Base-by-base conservation (phyloP, 257 asterid genomes). In the Nicotiana tomentosiformis region DNA sequence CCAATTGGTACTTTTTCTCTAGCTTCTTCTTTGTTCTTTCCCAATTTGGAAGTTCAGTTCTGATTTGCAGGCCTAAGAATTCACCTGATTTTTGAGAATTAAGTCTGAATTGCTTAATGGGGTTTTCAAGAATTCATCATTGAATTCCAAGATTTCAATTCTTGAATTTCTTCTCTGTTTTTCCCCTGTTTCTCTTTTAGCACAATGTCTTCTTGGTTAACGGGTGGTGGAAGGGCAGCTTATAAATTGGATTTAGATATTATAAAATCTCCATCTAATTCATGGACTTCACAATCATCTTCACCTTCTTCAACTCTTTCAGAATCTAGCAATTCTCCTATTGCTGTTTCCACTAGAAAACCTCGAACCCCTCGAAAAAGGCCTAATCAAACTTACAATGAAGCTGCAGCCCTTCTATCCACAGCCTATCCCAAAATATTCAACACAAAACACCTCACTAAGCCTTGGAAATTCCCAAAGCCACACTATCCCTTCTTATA, bases 331-430 rank as follows among this genome's bases (percentile, higher is more conserved):
- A 92, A 92, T 53, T 89, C 93, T 33, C 97, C 92, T 1, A 76
- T 89, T 7, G 89, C 90, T 56, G 88, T 95, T 92, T 85, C 95
- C 66, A 95, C 97, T 0, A 69, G 97, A 61, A 95, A 95, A 66
- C 94, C 98, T 7, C 89, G 99, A 1, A 95, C 99, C 0, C 98
- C 97, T 10, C 92, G 99, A 16, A 95, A 95, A 81, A 83, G 99
- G 84, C 98, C 97, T 5, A 95, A 94, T 20, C 98, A 95, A 56
- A 93, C 92, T 0, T 94, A 94, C 89, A 91, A 94, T 81, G 99
- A 95, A 62, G 99, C 99, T 1, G 99, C 97, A 4, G 93, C 97
- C 0, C 86, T 95, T 26, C 93, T 95, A 23, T 95, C 98, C 85
- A 93, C 97, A 2, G 97, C 93, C 4, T 89, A 93, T 26, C 99